Evolutionary conservation across 2,329 filamentous ascomycete species (phyloP).

Genomic region (Thermomyces lanuginosus): DNA sequence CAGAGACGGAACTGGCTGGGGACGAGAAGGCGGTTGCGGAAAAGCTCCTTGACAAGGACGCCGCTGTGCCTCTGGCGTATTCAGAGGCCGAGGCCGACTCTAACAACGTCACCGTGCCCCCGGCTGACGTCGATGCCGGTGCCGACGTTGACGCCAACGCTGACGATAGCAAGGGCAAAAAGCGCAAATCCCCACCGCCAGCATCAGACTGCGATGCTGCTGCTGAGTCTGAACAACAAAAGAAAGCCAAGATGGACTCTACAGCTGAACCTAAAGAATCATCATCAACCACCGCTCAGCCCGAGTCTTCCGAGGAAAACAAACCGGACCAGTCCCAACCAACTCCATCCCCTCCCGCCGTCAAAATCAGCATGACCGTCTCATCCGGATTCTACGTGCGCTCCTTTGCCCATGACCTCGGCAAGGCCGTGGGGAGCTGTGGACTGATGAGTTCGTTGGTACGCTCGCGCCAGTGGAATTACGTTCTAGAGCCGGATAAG

Average conservation of each 20-base stretch:
- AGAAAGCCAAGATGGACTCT: no score
- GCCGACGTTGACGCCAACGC: neutral
- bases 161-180: slow-evolving; percentile 9
- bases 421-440: slow-evolving; percentile 61
- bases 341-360: slow-evolving; percentile 40
- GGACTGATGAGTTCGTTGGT: slow-evolving; percentile 75
- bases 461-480: slow-evolving; percentile 67
- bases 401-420: slow-evolving; percentile 82
- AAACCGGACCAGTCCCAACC: slow-evolving; percentile 4
- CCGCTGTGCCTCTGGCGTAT: slow-evolving; percentile 10
- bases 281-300: neutral
- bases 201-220: no score
- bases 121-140: slow-evolving; percentile 1
- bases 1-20: slow-evolving; percentile 56
- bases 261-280: slow-evolving; percentile 5
- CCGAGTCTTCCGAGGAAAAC: slow-evolving; percentile 4
- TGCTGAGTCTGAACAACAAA: no score
- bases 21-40: slow-evolving; percentile 63
- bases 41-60: slow-evolving; percentile 37
- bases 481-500: slow-evolving; percentile 51
- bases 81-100: slow-evolving; percentile 15
- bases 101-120: no score
- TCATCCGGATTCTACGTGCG: slow-evolving; percentile 95
- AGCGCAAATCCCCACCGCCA: slow-evolving; percentile 22
- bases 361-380: slow-evolving; percentile 74